Evolutionary conservation across 2,329 filamentous ascomycete species (phyloP), one percentile per base, ranked within the genome.

Genomic region (Sporothrix inflata): DNA sequence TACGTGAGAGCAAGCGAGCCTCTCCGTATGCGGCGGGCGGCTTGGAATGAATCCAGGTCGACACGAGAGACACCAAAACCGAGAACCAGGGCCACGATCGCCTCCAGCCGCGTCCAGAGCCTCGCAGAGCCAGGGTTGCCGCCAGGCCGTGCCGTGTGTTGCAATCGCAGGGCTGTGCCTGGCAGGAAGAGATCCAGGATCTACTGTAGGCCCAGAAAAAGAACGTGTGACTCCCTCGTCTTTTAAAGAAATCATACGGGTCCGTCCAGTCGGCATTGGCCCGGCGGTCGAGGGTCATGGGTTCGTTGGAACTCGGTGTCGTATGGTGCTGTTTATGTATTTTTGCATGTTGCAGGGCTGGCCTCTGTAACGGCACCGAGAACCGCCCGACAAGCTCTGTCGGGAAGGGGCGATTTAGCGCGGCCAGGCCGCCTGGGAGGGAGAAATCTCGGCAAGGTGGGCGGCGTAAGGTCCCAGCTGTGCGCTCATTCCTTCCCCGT

Each of bases 401-500:
- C 21, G 24, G 45, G 11, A 63, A 38, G 16, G 27, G 19, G 7
- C 30, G 16, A 6, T 21, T 16, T 55, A 24, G 45, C 11, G 47
- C 11, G 42, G 16, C 30, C 30, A n/a, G 27, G 11, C 16, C 30
- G 19, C n/a, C 3, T 63, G 34, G 24, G 21, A 21, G 38, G 66
- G 67, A 57, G 67, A 69, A 69, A 69, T 16, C 67, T 69, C 49
- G 67, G 67, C 40, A 57, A 67, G 24, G 34, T 42, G 38, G 61
- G 14, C 47, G 21, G 60, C 60, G 45, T n/a, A 63, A n/a, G 30
- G 55, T 7, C 8, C 8, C 45, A n/a, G 45, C 14, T 9, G 12
- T 30, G 0, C 47, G 55, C 51, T 47, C 11, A 21, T 16, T 70
- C 42, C 45, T 51, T 51, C 19, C 19, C 55, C 34, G 53, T 38